Evolutionary conservation across 2,329 filamentous ascomycete species (phyloP).

Genomic region (Hypomyces rosellus): DNA sequence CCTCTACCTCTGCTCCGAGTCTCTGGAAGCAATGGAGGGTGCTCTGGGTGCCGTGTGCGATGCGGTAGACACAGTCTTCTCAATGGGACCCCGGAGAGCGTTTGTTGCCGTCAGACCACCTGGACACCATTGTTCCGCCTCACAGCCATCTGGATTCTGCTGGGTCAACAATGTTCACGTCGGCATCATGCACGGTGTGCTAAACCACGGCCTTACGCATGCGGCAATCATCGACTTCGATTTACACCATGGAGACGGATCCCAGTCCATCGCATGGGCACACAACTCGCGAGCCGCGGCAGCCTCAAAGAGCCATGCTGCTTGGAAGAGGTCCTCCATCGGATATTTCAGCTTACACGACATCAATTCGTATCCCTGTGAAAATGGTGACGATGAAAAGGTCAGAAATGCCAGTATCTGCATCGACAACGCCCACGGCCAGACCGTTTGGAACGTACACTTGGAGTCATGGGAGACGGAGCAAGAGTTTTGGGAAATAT

Average conservation of each 20-base stretch:
- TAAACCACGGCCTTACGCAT: conserved; percentile 81
- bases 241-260: conserved; percentile 90
- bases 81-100: conserved; percentile 59
- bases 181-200: conserved; percentile 83
- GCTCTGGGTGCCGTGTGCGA: conserved; percentile 90
- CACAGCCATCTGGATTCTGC: conserved; percentile 90
- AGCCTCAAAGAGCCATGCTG: conserved; percentile 62
- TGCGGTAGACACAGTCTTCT: conserved; percentile 80
- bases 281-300: conserved; percentile 66
- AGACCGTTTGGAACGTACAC: conserved; percentile 95
- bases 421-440: conserved; percentile 87
- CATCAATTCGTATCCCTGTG: conserved; percentile 97
- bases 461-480: conserved; percentile 79
- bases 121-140: conserved; percentile 89
- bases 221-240: conserved; percentile 92
- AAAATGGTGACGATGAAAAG: conserved; percentile 87
- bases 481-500: conserved; percentile 82
- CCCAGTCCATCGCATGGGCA: conserved; percentile 86
- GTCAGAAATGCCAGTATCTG: conserved; percentile 91
- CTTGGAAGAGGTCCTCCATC: conserved; percentile 78
- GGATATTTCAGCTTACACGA: conserved; percentile 97
- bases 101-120: conserved; percentile 92
- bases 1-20: conserved; percentile 83
- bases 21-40: conserved; percentile 79
- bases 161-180: conserved; percentile 99